Base-by-base conservation (phyloP, 1,139 yeast species). In the Pneumocystis carinii region DNA sequence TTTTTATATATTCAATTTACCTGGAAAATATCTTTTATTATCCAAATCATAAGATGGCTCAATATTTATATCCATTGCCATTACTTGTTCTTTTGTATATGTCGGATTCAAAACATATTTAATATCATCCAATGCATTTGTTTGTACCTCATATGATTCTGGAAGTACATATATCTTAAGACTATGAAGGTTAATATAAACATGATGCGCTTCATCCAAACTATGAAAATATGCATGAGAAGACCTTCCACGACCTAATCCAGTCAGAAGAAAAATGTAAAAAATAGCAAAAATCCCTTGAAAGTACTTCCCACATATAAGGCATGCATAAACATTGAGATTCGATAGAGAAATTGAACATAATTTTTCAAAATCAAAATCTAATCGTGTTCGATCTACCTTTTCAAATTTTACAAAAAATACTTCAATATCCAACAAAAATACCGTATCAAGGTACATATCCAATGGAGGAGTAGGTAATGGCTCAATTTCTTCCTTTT, bases 191-290 rank as follows among this genome's bases (percentile, higher is more conserved):
- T 81, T 83, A 64, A 87, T 76, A 69, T 76, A 87, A 1, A 86
- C 80, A 70, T 83, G 87, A 70, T 86, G 92, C 67, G 79, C 78
- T 2, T 75, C 78, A 64, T 82, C 79, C 36, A 87, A 77, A 2
- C 90, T 78, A 71, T 87, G 95, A 58, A 76, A 72, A 69, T 83
- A 86, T 0, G 92, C 90, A 27, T 85, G 85, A 0, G 92, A 81
- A 15, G 79, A 72, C 64, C 73, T 74, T 0, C 83, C 80, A 35
- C 90, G 76, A 0, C 95, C 95, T 66, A 29, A 4, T 36, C 19
- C 15, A 10, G 17, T 32, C 10, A 53, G 24, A 7, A 14, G n/a
- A 59, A 17, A 56, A 32, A 32, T 32, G n/a, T n/a, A 19, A 19
- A 24, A 24, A 29, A 37, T 1, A 10, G 6, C 10, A 3, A 6